phyloP scores from a whole-genome alignment of 345 rosid species.

The Leavenworthia alabamica region DNA sequence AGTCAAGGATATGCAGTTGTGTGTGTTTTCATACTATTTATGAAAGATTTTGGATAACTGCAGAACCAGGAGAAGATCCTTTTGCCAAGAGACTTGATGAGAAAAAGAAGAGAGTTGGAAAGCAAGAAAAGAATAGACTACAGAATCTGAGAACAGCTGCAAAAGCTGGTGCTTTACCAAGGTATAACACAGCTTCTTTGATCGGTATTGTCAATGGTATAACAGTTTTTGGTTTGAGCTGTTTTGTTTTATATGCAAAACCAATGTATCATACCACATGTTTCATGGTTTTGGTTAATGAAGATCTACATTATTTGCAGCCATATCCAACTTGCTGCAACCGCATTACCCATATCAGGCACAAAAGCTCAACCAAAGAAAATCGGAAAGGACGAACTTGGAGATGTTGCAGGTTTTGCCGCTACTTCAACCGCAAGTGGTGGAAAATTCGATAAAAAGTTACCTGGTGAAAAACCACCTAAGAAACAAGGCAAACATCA shows the following conservation, averaged over 20 bases:
- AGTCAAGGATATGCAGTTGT: not conserved
- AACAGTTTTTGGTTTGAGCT: no score
- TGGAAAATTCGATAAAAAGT: conserved; percentile 88
- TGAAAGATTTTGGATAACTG: conserved; percentile 8
- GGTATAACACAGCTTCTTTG: conserved; percentile 38
- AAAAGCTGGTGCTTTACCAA: conserved; percentile 78
- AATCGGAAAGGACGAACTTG: conserved; percentile 62
- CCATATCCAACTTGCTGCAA: conserved; percentile 85
- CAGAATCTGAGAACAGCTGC: conserved; percentile 72
- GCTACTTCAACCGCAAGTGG: no score
- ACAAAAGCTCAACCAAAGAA: conserved; percentile 56
- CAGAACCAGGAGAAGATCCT: conserved; percentile 86
- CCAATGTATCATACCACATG: not conserved
- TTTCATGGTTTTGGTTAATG: not conserved
- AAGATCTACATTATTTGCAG: conserved; percentile 39
- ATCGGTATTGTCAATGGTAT: not conserved
- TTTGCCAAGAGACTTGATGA: conserved; percentile 73
- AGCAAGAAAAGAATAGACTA: conserved; percentile 62
- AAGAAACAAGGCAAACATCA: conserved; percentile 76
- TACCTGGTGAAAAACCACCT: conserved; percentile 71
- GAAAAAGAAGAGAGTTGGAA: conserved; percentile 66
- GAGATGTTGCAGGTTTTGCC: conserved; percentile 83
- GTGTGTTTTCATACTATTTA: not conserved
- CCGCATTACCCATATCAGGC: conserved; percentile 80
- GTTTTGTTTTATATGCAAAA: no score